A percentile compares a stretch with the other conserved stretches of the same genome.
Evolutionary conservation across 768 basidiomycete genomes (phyloP).

Genomic region (Serendipita sp.): DNA sequence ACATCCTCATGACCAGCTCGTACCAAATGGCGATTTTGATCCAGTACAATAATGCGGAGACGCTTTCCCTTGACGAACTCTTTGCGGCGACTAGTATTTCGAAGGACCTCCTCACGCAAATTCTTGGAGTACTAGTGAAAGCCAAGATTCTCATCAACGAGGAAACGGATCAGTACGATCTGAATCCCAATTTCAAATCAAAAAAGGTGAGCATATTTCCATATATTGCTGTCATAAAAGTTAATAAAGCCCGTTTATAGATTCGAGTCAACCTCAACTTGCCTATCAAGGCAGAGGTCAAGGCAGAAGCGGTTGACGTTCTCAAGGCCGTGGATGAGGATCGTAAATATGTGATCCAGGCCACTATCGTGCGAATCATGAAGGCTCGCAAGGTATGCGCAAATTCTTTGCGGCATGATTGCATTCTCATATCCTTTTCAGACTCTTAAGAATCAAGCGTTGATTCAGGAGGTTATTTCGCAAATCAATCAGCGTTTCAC

Average conservation of each 20-base stretch:
- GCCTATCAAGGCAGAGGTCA: constrained; percentile 89
- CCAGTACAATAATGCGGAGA: constrained; percentile 87
- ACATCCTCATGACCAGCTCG: constrained; percentile 87
- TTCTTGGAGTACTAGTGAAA: constrained; percentile 54
- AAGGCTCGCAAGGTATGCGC: constrained; percentile 59
- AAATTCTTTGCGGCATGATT: background rate
- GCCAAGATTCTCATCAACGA: constrained; percentile 82
- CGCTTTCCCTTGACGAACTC: constrained; percentile 67
- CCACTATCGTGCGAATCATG: constrained; percentile 51
- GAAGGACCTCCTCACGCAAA: constrained; percentile 53
- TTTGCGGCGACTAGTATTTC: constrained; percentile 61
- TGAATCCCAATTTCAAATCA: constrained; percentile 49
- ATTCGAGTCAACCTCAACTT: constrained; percentile 26
- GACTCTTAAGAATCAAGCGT: constrained; percentile 83
- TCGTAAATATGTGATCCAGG: constrained; percentile 48
- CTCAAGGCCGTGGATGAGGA: constrained; percentile 94
- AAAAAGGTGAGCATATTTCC: constrained; percentile 16
- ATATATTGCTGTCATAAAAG: background rate
- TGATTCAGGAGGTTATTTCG: constrained; percentile 82
- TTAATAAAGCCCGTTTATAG: constrained; percentile 10
- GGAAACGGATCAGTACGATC: constrained; percentile 76
- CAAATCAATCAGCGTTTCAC: constrained; percentile 79
- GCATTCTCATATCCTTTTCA: constrained; percentile 4
- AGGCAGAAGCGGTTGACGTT: constrained; percentile 78
- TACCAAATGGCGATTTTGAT: constrained; percentile 92